Evolutionary conservation across 495 filamentous ascomycete species (phyloP).

Genomic region (Penicillium nucicola): DNA sequence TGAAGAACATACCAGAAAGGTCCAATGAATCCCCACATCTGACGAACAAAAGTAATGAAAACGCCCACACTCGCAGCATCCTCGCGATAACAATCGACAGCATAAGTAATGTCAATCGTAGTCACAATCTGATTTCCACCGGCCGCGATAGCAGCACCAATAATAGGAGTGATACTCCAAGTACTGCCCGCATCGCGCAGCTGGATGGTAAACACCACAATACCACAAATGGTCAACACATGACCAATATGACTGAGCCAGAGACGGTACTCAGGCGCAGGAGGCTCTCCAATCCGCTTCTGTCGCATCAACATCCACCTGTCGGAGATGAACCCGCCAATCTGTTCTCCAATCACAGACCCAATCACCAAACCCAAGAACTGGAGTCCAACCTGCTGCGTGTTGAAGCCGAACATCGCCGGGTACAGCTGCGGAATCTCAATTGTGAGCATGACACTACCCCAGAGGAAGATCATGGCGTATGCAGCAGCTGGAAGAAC

Average conservation of each 20-base stretch:
- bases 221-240: conserved; percentile 43
- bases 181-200: conserved; percentile 35
- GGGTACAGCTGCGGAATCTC: conserved; percentile 52
- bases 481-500: conserved; percentile 50
- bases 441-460: conserved; percentile 45
- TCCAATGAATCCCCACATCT: conserved; percentile 57
- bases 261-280: conserved; percentile 45
- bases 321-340: conserved; percentile 51
- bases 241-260: conserved; percentile 54
- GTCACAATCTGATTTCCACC: conserved; percentile 57
- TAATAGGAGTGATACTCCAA: conserved; percentile 50
- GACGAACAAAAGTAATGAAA: conserved; percentile 53
- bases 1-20: conserved; percentile 47
- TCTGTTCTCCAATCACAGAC: conserved; percentile 53
- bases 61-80: conserved; percentile 53
- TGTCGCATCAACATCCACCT: conserved; percentile 43
- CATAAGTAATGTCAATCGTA: conserved; percentile 54
- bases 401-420: conserved; percentile 48
- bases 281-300: conserved; percentile 18
- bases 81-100: conserved; percentile 50
- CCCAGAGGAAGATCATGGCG: conserved; percentile 51
- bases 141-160: conserved; percentile 49
- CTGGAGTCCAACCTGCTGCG: conserved; percentile 53
- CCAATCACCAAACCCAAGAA: conserved; percentile 54
- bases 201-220: conserved; percentile 50